A percentile compares a stretch with the other conserved stretches of the same genome.
These are phyloP conservation scores for Candida frijolesensis DNA, from an alignment of 1,139 yeast species.

Conservation along the genomic window DNA sequence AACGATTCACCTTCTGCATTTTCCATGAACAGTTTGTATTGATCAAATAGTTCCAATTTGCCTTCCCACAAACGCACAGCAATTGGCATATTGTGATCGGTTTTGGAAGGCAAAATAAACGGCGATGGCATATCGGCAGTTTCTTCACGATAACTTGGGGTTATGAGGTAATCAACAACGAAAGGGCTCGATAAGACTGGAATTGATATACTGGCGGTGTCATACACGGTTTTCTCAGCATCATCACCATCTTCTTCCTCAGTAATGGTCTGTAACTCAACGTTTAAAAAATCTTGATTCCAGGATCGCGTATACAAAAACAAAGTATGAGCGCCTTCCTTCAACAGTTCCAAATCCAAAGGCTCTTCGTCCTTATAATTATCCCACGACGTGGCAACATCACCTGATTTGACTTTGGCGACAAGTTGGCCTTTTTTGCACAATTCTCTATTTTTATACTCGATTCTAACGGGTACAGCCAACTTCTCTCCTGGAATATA, in stretches of 20 bases:
- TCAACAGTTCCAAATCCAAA: constrained; percentile 21
- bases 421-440: constrained; percentile 10
- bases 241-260: constrained; percentile 21
- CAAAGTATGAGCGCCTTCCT: constrained; percentile 13
- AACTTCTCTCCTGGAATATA: constrained; percentile 28
- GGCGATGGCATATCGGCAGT: constrained; percentile 44
- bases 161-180: constrained; percentile 31
- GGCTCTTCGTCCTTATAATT: constrained; percentile 46
- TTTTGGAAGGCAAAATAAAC: constrained; percentile 27
- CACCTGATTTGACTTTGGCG: constrained; percentile 12
- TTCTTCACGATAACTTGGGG: constrained; percentile 37
- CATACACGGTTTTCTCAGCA: constrained; percentile 27
- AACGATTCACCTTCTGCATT: constrained; percentile 15
- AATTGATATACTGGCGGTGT: constrained; percentile 27
- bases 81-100: constrained; percentile 34
- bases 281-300: constrained; percentile 6
- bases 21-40: constrained; percentile 2
- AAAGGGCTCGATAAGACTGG: constrained; percentile 43
- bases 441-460: constrained; percentile 16
- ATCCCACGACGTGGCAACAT: constrained; percentile 38
- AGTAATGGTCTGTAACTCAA: constrained; percentile 30
- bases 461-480: constrained; percentile 23
- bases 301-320: constrained; percentile 15
- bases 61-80: constrained; percentile 52
- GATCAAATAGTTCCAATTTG: constrained; percentile 22